Percentiles rank a stretch among this genome's conserved stretches.
Conservation (phyloP, 495 filamentous ascomycete species). For the Tuber umbilicatum region DNA sequence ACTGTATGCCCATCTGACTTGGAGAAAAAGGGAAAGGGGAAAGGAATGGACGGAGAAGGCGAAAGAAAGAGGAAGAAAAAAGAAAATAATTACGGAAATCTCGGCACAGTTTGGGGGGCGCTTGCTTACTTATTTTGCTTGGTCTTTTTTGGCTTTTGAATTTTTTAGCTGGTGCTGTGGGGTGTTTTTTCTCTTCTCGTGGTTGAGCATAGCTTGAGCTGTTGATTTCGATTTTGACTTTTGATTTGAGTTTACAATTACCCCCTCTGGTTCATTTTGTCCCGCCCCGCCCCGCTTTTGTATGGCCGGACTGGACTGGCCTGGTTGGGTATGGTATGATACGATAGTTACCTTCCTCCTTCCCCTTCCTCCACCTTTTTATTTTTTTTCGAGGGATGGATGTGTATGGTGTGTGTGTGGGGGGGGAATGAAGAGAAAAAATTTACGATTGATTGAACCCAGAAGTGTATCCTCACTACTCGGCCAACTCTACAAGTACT, state of each 20-base stretch:
- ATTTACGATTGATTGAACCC: neutral
- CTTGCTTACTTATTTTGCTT: neutral
- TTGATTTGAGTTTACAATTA: conserved; percentile 3
- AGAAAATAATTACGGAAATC: neutral
- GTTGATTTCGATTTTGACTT: conserved; percentile 1
- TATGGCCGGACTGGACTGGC: neutral
- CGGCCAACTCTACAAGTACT: neutral
- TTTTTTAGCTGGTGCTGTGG: neutral
- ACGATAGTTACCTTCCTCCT: neutral
- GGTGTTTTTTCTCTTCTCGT: neutral
- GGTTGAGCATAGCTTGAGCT: conserved; percentile 2
- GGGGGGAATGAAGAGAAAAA: neutral
- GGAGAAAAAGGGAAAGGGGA: neutral
- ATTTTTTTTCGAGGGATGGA: neutral
- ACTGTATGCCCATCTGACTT: neutral
- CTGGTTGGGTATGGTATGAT: neutral
- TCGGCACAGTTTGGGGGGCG: conserved; percentile 4
- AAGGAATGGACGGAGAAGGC: neutral
- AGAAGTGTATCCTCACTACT: neutral
- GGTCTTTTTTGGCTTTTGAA: neutral
- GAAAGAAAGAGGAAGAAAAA: neutral
- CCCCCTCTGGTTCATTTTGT: conserved; percentile 6
- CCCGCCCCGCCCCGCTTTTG: neutral
- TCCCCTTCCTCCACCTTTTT: neutral
- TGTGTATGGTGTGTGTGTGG: neutral